phyloP scores from a whole-genome alignment of 306 rosid species.

The Albizia julibrissin region DNA sequence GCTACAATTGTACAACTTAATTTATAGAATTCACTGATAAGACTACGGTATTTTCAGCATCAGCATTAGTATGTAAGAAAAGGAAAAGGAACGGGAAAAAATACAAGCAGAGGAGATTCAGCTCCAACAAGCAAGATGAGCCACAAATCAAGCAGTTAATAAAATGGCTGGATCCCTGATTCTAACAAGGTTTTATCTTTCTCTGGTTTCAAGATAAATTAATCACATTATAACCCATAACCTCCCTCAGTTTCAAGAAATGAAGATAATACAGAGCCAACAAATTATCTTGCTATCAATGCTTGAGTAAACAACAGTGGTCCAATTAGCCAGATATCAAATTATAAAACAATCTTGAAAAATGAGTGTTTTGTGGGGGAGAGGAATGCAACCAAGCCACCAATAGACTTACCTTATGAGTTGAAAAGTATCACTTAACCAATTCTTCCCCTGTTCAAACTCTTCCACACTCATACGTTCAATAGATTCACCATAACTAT shows the following conservation, averaged over 20 bases:
- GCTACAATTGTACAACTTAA: not conserved
- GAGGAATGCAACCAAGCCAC: not conserved
- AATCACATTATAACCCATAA: not conserved
- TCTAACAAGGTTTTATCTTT: not conserved
- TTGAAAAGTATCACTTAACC: conserved; percentile 75
- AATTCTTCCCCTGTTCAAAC: conserved; percentile 73
- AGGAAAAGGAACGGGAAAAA: not conserved
- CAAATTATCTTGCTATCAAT: not conserved
- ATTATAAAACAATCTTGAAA: conserved; percentile 7
- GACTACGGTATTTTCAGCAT: not conserved
- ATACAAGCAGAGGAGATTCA: conserved; percentile 1
- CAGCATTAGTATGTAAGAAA: conserved; percentile 5
- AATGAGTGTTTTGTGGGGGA: not conserved
- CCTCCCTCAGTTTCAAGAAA: conserved; percentile 14
- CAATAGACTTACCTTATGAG: conserved; percentile 68
- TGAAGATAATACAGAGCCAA: not conserved
- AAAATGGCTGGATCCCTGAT: conserved; percentile 4
- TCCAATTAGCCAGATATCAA: not conserved
- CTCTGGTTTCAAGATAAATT: not conserved
- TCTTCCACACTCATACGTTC: conserved; percentile 76
- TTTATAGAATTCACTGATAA: not conserved
- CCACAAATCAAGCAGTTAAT: conserved; percentile 13
- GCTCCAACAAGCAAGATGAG: not conserved
- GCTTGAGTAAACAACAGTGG: not conserved
- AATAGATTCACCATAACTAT: conserved; percentile 61